Percentiles rank a stretch among this genome's conserved stretches.
phyloP scores from a whole-genome alignment of 371 early-diverging fungal genomes.

The Rhizopus arrhizus region DNA sequence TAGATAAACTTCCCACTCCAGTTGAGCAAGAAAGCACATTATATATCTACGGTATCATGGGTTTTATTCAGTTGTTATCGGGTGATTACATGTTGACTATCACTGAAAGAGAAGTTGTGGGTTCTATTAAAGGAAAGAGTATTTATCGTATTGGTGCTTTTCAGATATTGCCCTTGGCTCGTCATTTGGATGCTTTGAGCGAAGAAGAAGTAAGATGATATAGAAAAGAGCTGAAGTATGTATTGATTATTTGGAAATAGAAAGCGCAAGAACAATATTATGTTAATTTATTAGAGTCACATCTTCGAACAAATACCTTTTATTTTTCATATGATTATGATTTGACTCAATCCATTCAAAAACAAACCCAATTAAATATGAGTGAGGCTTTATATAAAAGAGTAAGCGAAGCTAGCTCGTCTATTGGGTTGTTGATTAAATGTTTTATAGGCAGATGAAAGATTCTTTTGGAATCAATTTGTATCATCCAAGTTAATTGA shows the following conservation, averaged over 20 bases:
- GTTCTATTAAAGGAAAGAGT: constrained; percentile 62
- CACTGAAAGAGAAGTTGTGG: constrained; percentile 74
- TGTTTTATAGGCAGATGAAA: constrained; percentile 71
- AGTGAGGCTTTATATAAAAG: constrained; percentile 46
- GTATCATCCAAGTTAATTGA: constrained; percentile 71
- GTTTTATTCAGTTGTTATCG: constrained; percentile 65
- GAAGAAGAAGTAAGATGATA: constrained; percentile 49
- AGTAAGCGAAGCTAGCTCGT: constrained; percentile 28
- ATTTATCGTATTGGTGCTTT: constrained; percentile 78
- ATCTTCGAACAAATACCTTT: constrained; percentile 71
- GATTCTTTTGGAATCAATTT: constrained; percentile 91
- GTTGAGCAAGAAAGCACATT: constrained; percentile 36
- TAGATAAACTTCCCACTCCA: constrained; percentile 24
- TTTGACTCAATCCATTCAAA: constrained; percentile 82
- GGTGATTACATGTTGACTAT: constrained; percentile 86
- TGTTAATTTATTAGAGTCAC: constrained; percentile 68
- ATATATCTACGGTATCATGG: constrained; percentile 67
- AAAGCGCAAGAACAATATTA: constrained; percentile 73
- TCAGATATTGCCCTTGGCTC: constrained; percentile 71
- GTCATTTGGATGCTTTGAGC: constrained; percentile 46
- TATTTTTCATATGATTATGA: constrained; percentile 89
- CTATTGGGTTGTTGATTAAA: neutral
- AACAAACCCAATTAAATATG: constrained; percentile 54
- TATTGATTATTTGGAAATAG: constrained; percentile 2
- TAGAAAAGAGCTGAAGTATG: neutral